These are phyloP conservation scores for Suhomyces emberorum DNA, from an alignment of 805 yeast species.

Conservation along the genomic window DNA sequence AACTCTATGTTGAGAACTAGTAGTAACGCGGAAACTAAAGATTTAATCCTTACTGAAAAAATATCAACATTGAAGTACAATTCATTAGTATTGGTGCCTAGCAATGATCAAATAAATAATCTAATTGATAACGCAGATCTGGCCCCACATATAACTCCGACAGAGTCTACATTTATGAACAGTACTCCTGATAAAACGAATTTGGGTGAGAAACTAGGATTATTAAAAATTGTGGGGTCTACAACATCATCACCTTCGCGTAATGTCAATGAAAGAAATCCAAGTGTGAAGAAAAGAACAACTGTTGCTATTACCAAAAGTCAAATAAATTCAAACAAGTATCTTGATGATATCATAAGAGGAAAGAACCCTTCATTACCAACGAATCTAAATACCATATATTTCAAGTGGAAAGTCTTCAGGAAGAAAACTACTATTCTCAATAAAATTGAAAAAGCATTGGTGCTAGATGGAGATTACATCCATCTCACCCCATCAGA, in stretches of 20 bases:
- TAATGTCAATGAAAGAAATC: background rate
- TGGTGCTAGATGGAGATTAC: slow-evolving; percentile 93
- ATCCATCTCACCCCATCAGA: slow-evolving; percentile 85
- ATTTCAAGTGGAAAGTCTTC: slow-evolving; percentile 84
- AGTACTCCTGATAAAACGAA: slow-evolving; percentile 23
- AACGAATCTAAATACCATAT: slow-evolving; percentile 48
- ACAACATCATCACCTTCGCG: background rate
- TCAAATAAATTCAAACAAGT: slow-evolving; percentile 16
- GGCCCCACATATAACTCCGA: slow-evolving; percentile 24
- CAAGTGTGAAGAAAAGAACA: background rate
- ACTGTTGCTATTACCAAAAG: background rate
- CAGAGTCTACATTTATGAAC: slow-evolving; percentile 19
- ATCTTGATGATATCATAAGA: slow-evolving; percentile 29
- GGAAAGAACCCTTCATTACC: slow-evolving; percentile 31
- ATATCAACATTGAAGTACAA: background rate
- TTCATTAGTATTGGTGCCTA: slow-evolving; percentile 1
- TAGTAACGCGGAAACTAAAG: background rate
- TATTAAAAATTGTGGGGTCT: slow-evolving; percentile 1
- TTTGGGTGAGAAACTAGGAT: slow-evolving; percentile 16
- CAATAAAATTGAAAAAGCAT: slow-evolving; percentile 73
- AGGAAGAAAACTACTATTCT: slow-evolving; percentile 83
- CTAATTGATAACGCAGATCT: too few relatives aligned
- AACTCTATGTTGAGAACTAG: background rate
- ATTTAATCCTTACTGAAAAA: background rate
- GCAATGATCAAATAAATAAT: background rate